Conservation (phyloP, 352 stramenopile species). For the Globisporangium alternatum region DNA sequence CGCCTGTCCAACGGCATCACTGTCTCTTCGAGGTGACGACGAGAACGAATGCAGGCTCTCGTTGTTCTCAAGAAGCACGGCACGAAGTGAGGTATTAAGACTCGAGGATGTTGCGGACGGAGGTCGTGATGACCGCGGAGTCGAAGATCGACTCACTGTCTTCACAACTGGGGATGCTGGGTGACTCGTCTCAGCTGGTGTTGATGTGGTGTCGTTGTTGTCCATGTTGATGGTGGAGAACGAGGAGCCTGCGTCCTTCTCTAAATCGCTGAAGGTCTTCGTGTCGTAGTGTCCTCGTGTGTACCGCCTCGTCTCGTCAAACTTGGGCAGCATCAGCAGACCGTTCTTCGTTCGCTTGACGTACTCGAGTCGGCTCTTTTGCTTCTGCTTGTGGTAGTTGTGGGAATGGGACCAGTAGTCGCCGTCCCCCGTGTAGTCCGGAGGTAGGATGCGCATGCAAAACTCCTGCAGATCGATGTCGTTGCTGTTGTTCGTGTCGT, state of each 20-base stretch:
- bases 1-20: background rate
- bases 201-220: slow-evolving; percentile 3
- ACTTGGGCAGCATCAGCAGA: slow-evolving; percentile 56
- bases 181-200: background rate
- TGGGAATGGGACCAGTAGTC: slow-evolving; percentile 74
- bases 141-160: slow-evolving; percentile 12
- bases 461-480: slow-evolving; percentile 85
- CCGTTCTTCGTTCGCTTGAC: slow-evolving; percentile 65
- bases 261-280: slow-evolving; percentile 42
- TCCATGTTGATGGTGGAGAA: slow-evolving; percentile 1
- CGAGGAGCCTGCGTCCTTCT: slow-evolving; percentile 17
- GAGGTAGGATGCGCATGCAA: slow-evolving; percentile 68
- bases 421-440: slow-evolving; percentile 77
- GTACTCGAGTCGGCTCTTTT: slow-evolving; percentile 52
- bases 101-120: background rate
- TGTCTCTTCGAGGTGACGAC: background rate
- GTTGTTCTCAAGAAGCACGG: background rate
- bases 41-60: background rate
- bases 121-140: slow-evolving; percentile 21
- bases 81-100: background rate
- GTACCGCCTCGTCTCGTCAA: slow-evolving; percentile 53
- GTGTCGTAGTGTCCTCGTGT: slow-evolving; percentile 42
- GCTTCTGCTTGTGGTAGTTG: slow-evolving; percentile 46
- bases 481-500: slow-evolving; percentile 72
- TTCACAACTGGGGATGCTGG: slow-evolving; percentile 6